Conservation (phyloP, 1,284 basidiomycete species). For the Fistulina hepatica region DNA sequence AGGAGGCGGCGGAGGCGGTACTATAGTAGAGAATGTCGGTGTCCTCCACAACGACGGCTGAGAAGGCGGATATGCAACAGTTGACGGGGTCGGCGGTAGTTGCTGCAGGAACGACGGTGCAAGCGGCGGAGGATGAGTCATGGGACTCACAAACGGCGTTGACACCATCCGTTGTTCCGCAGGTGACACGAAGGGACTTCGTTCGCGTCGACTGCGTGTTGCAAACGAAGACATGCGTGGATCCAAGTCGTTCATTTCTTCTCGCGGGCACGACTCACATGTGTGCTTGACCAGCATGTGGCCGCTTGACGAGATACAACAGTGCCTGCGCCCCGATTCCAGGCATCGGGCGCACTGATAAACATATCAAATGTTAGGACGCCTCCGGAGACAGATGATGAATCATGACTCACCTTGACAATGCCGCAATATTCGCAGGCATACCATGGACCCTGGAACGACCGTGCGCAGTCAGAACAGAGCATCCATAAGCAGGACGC, state of each 20-base stretch:
- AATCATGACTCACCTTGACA: slow-evolving; percentile 21
- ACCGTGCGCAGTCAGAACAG: slow-evolving; percentile 32
- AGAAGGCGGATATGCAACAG: slow-evolving; percentile 11
- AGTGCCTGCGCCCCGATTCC: slow-evolving; percentile 16
- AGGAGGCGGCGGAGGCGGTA: slow-evolving; percentile 7
- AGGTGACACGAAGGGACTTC: too few relatives aligned
- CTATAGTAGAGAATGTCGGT: slow-evolving; percentile 6
- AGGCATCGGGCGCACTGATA: slow-evolving; percentile 25
- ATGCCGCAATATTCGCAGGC: slow-evolving; percentile 31
- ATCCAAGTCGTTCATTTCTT: too few relatives aligned
- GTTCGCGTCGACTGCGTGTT: too few relatives aligned
- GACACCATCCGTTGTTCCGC: too few relatives aligned
- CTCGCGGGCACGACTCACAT: slow-evolving; percentile 16
- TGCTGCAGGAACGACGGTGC: slow-evolving; percentile 4
- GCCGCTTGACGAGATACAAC: slow-evolving; percentile 20
- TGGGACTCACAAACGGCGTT: slow-evolving; percentile 1
- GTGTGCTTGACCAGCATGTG: slow-evolving; percentile 22
- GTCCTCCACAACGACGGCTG: slow-evolving; percentile 2
- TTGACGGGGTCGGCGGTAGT: slow-evolving; percentile 8
- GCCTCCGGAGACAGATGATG: neutral
- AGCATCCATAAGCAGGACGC: slow-evolving; percentile 18
- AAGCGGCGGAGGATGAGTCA: slow-evolving; percentile 13
- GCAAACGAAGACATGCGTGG: too few relatives aligned
- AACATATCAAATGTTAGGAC: neutral
- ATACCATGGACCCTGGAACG: slow-evolving; percentile 29